Conservation (phyloP, 2,329 filamentous ascomycete species). For the Zymoseptoria crescenta region DNA sequence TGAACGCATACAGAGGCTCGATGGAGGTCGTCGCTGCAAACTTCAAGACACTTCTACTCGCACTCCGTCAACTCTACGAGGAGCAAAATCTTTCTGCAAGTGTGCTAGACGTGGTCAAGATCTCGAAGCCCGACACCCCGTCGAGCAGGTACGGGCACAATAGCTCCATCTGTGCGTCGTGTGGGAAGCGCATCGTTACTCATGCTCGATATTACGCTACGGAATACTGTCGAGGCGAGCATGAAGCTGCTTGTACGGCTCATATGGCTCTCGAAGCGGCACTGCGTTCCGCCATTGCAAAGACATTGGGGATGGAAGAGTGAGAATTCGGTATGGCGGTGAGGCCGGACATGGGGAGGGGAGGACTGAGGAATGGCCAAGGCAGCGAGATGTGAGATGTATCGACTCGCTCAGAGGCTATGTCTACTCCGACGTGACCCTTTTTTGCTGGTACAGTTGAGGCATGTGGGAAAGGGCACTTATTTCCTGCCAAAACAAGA, state of each 20-base stretch:
- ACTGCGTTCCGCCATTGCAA: background rate
- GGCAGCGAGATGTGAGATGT: too few species aligned
- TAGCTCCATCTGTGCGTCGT: background rate
- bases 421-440: too few species aligned
- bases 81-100: background rate
- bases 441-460: too few species aligned
- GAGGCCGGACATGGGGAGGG: too few species aligned
- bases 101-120: constrained; percentile 2
- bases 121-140: background rate
- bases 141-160: background rate
- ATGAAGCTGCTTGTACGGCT: background rate
- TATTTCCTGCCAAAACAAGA: too few species aligned
- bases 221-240: background rate
- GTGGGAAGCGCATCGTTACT: background rate
- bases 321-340: background rate
- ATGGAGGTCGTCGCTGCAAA: background rate
- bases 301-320: background rate
- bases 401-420: too few species aligned
- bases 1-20: background rate
- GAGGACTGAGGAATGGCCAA: too few species aligned
- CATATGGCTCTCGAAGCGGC: background rate
- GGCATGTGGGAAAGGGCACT: too few species aligned
- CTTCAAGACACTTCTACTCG: constrained; percentile 2
- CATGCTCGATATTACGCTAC: background rate
- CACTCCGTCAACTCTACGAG: background rate